Evolutionary conservation across 495 filamentous ascomycete species (phyloP).

Genomic region (Xylaria intraflava): DNA sequence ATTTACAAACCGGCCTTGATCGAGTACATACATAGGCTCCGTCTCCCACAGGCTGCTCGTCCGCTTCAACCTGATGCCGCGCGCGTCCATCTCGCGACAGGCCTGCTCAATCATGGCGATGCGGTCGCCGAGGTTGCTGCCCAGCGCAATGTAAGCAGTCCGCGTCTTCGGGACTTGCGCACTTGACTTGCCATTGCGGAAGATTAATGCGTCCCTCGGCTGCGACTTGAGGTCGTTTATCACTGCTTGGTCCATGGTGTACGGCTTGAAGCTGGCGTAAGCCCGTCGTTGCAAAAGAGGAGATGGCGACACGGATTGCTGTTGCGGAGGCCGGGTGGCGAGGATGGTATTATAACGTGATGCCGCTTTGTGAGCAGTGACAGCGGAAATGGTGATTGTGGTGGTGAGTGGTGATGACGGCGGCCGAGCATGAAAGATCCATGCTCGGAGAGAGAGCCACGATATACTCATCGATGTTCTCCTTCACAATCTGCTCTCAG

Average conservation of each 20-base stretch:
- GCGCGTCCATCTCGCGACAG: slow-evolving; percentile 63
- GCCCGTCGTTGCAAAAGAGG: neutral
- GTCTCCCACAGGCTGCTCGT: slow-evolving; percentile 94
- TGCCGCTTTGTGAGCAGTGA: neutral
- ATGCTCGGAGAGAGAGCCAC: slow-evolving; percentile 18
- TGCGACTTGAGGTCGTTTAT: slow-evolving; percentile 8
- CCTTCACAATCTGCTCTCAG: neutral
- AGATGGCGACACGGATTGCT: neutral
- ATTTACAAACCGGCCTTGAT: slow-evolving; percentile 85
- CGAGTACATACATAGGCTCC: slow-evolving; percentile 88
- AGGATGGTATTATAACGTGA: neutral
- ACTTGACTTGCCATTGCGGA: slow-evolving; percentile 3
- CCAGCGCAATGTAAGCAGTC: slow-evolving; percentile 75
- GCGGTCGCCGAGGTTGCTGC: slow-evolving; percentile 89
- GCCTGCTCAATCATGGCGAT: slow-evolving; percentile 75
- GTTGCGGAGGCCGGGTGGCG: neutral
- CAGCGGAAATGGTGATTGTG: neutral
- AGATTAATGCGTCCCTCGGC: neutral
- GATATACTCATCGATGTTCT: slow-evolving; percentile 16
- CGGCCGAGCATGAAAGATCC: slow-evolving; percentile 18
- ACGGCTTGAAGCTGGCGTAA: slow-evolving; percentile 8
- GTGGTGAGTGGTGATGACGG: slow-evolving; percentile 5
- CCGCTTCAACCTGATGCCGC: slow-evolving; percentile 63
- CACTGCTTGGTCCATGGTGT: slow-evolving; percentile 11
- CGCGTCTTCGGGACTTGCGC: slow-evolving; percentile 11